phyloP scores from a whole-genome alignment of 108 stramenopile genomes.

The Cylindrotheca fusiformis region DNA sequence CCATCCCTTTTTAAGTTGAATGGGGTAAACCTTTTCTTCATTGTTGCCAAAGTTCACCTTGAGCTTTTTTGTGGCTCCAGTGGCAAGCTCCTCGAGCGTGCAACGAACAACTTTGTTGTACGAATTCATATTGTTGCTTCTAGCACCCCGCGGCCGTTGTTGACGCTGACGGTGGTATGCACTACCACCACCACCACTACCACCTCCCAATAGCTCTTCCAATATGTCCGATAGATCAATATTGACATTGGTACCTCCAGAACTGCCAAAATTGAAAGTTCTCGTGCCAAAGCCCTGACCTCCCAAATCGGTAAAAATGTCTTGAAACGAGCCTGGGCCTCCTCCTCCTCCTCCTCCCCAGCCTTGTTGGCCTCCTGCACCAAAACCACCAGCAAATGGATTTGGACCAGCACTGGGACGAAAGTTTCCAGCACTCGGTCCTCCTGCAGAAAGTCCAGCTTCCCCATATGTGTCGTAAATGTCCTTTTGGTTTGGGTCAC shows the following conservation, averaged over 20 bases:
- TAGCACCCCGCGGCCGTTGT: conserved; percentile 13
- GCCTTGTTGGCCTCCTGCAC: neutral
- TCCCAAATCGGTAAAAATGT: neutral
- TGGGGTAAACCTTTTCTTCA: conserved; percentile 47
- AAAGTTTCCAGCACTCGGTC: neutral
- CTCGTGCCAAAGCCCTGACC: conserved; percentile 10
- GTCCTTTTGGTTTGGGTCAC: conserved; percentile 87
- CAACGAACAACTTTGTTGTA: conserved; percentile 48
- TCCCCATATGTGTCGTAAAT: conserved; percentile 95
- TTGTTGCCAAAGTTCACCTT: conserved; percentile 42
- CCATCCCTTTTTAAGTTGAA: conserved; percentile 67
- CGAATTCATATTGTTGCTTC: conserved; percentile 3
- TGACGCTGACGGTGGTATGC: neutral
- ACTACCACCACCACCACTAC: neutral
- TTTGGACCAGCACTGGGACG: neutral
- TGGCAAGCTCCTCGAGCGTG: conserved; percentile 61
- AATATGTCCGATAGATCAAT: conserved; percentile 33
- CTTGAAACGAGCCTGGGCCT: neutral
- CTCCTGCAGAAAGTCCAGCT: conserved; percentile 33
- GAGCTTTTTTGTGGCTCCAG: conserved; percentile 70
- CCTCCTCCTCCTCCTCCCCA: conserved; percentile 3
- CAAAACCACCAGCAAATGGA: conserved; percentile 5
- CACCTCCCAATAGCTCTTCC: conserved; percentile 34
- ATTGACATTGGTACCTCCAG: conserved; percentile 1
- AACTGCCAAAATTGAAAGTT: conserved; percentile 9